A percentile compares a stretch with the other conserved stretches of the same genome.
Evolutionary conservation across 2,329 filamentous ascomycete genomes (phyloP).

Genomic region (Sarocladium brachiariae): DNA sequence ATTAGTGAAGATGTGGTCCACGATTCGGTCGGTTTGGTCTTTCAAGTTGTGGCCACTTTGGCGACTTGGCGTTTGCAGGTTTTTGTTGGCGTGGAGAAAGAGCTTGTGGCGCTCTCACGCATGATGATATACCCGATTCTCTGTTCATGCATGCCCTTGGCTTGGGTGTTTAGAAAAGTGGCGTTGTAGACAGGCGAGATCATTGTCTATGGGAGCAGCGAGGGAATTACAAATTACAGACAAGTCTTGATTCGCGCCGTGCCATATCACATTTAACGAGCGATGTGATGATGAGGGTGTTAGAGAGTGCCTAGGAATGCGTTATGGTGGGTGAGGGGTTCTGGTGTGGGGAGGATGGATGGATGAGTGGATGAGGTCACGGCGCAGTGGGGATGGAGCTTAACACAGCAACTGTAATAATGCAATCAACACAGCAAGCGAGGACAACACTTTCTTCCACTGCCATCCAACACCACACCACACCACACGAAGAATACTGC

Average conservation of each 20-base stretch:
- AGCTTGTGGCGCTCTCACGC: not conserved
- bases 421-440: no score
- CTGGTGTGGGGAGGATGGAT: not conserved
- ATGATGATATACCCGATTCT: conserved; percentile 8
- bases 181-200: no score
- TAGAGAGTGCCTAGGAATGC: not conserved
- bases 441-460: not conserved
- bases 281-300: not conserved
- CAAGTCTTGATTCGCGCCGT: conserved; percentile 1
- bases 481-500: not conserved
- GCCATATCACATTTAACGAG: no score
- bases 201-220: no score
- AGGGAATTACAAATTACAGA: no score
- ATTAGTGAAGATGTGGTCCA: not conserved
- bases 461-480: not conserved
- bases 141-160: no score
- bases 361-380: conserved; percentile 6
- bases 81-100: not conserved
- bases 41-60: not conserved
- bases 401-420: no score
- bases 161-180: no score
- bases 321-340: not conserved
- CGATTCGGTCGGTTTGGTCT: not conserved
- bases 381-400: no score
- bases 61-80: conserved; percentile 4